phyloP scores from a whole-genome alignment of 2,329 filamentous ascomycete species.

The Phialocephala subalpina region DNA sequence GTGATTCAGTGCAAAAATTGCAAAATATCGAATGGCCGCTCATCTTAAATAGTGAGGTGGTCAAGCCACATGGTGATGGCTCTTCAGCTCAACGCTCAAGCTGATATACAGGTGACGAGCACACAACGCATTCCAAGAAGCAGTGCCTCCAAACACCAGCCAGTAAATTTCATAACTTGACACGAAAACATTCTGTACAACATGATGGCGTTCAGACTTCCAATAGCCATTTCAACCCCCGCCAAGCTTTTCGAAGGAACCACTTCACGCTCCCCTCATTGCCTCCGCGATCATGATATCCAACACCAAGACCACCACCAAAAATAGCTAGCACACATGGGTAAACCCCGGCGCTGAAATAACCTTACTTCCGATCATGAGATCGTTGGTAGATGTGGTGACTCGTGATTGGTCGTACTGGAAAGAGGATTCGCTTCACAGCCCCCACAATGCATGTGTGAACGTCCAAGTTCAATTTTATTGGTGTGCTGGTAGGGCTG shows the following conservation, averaged over 20 bases:
- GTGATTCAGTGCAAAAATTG: no score
- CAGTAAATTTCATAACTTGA: not conserved
- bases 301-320: not conserved
- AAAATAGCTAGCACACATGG: not conserved
- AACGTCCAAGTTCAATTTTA: not conserved
- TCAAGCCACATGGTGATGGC: not conserved
- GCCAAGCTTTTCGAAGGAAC: not conserved
- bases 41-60: no score
- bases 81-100: not conserved
- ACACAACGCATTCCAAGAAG: not conserved
- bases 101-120: not conserved
- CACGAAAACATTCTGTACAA: not conserved
- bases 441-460: not conserved
- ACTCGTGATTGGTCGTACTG: not conserved
- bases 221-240: not conserved
- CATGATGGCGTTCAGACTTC: not conserved
- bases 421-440: not conserved
- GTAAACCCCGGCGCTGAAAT: slow-evolving; percentile 1
- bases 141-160: not conserved
- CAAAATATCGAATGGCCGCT: no score
- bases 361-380: not conserved
- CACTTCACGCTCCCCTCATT: no score
- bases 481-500: not conserved
- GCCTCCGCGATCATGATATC: slow-evolving; percentile 9
- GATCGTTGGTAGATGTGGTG: not conserved